Evolutionary conservation across 1,284 basidiomycete species (phyloP), one percentile per base, ranked within the genome.

Genomic region (Coniophora puteana): DNA sequence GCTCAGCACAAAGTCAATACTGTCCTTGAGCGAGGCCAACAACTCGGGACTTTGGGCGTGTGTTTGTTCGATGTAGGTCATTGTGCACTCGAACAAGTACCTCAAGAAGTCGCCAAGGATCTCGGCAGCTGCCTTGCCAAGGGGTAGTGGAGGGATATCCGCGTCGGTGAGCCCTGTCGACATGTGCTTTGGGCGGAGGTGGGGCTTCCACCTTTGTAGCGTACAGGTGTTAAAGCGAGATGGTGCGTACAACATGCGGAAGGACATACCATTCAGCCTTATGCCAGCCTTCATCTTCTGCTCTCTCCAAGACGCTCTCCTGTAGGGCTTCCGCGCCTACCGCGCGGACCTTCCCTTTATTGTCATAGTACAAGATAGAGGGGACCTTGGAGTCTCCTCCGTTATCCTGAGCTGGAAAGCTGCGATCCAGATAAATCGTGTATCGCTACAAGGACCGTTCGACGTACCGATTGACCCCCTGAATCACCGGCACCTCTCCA

Each of bases 151-250:
- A 1, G 67, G 71, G 4, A 77, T 52, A 7, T 63, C 52, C 5
- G 51, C 44, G 36, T 55, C 44, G 7, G 51, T 48, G n/a, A 58
- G 53, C 22, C 49, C 44, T 1, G 51, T 50, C 36, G 45, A 54
- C 27, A 66, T 50, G 14, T 62, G 57, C n/a, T 49, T 49, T 5
- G 72, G 71, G 1, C 72, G 67, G 3, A 81, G 55, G 48, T 78
- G 69, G 0, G 81, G 54, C 51, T 81, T 80, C 63, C 78, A 81
- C 78, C 78, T 80, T 16, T n/a, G 2, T 40, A 26, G 21, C 40
- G 22, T 26, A 14, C 30, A 35, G 20, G 18, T 27, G 22, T 48
- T 4, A 53, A 38, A 37, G 41, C 20, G 41, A n/a, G 30, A 25
- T 18, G 30, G 5, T 26, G 10, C 23, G 10, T 21, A 23, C 17